Percentiles rank a stretch among this genome's conserved stretches.
Evolutionary conservation across 768 basidiomycete species (phyloP).

Genomic region (Leccinum barrowsii): DNA sequence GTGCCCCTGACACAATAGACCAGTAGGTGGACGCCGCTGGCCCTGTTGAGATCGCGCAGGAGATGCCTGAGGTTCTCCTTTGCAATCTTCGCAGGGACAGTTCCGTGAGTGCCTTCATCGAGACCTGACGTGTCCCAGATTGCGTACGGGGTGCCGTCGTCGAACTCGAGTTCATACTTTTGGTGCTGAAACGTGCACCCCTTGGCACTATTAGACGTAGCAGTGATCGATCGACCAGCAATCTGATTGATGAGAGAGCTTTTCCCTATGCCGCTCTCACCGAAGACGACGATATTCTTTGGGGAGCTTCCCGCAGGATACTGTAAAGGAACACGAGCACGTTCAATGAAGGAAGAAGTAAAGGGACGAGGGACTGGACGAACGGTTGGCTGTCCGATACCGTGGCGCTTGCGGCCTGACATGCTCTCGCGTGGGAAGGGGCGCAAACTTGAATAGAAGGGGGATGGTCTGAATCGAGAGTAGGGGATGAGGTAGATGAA

Average conservation of each 20-base stretch:
- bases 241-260: conserved; percentile 44
- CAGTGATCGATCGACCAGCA: conserved; percentile 35
- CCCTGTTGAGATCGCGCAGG: conserved; percentile 22
- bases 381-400: conserved; percentile 5
- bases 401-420: conserved; percentile 17
- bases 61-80: conserved; percentile 23
- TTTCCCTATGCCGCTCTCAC: conserved; percentile 34
- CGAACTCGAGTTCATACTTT: conserved; percentile 26
- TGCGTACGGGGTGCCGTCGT: conserved; percentile 18
- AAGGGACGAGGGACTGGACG: conserved; percentile 8
- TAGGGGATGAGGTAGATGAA: not conserved
- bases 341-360: not conserved
- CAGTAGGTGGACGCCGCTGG: conserved; percentile 28
- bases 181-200: conserved; percentile 35
- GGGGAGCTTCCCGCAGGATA: conserved; percentile 6
- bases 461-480: no score
- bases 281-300: conserved; percentile 28
- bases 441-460: no score
- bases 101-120: conserved; percentile 33
- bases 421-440: not conserved
- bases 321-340: conserved; percentile 9
- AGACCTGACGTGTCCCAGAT: conserved; percentile 41
- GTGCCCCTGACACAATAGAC: conserved; percentile 24
- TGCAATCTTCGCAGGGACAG: conserved; percentile 28
- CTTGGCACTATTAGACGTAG: conserved; percentile 30